These are phyloP conservation scores for Lecanicillium sp. DNA, from an alignment of 2,329 filamentous ascomycete genomes.

Conservation along the genomic window DNA sequence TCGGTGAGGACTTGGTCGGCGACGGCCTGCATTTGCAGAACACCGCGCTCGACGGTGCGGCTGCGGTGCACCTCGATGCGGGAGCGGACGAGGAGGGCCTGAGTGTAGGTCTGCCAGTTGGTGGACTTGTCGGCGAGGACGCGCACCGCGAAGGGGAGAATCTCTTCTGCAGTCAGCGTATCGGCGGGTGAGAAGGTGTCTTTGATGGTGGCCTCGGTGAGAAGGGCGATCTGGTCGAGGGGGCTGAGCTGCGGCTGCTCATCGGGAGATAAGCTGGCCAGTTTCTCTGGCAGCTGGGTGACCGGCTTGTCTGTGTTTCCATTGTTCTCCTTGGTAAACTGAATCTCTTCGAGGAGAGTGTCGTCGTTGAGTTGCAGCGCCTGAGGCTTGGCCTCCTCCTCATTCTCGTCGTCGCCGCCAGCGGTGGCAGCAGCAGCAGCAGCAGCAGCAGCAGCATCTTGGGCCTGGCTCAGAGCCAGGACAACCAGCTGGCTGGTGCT, in stretches of 20 bases:
- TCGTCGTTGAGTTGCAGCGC: constrained; percentile 83
- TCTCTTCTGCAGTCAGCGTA: constrained; percentile 86
- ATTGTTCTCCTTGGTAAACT: constrained; percentile 58
- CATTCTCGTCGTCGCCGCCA: constrained; percentile 17
- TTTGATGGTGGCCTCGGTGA: constrained; percentile 81
- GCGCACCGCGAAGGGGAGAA: constrained; percentile 81
- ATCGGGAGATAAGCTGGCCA: constrained; percentile 65
- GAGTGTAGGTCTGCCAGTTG: constrained; percentile 98
- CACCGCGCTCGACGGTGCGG: constrained; percentile 79
- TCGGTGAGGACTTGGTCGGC: constrained; percentile 94
- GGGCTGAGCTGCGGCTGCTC: constrained; percentile 76
- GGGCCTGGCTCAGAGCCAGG: constrained; percentile 66
- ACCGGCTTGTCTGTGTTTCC: constrained; percentile 31
- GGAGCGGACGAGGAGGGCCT: constrained; percentile 82
- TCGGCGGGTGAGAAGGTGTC: constrained; percentile 81
- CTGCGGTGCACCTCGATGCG: constrained; percentile 84
- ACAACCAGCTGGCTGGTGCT: constrained; percentile 86
- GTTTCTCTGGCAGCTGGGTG: constrained; percentile 47
- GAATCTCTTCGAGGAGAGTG: constrained; percentile 81
- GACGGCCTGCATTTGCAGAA: constrained; percentile 88
- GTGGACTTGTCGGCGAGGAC: constrained; percentile 84
- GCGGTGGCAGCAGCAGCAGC: background rate
- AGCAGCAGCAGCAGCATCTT: constrained; percentile 20
- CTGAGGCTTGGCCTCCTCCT: constrained; percentile 45
- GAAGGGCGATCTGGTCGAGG: constrained; percentile 82